These are phyloP conservation scores for Exutisphaerella laricina DNA, from an alignment of 2,329 filamentous ascomycete species.

Conservation along the genomic window DNA sequence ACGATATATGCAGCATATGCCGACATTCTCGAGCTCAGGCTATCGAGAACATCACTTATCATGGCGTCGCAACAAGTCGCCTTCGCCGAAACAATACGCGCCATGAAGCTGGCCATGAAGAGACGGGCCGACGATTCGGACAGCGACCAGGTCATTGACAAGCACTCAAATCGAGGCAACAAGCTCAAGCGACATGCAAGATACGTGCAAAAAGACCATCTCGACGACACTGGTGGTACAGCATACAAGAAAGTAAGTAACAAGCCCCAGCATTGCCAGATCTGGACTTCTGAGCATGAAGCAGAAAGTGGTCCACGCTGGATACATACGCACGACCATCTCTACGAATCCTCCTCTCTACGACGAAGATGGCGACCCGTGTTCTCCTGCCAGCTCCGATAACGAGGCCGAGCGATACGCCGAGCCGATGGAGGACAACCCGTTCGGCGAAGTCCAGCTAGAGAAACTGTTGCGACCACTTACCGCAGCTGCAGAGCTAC, in stretches of 20 bases:
- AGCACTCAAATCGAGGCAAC: slow-evolving; percentile 67
- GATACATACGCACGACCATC: slow-evolving; percentile 66
- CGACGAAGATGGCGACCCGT: slow-evolving; percentile 64
- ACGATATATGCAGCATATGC: too few species aligned
- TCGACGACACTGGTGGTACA: slow-evolving; percentile 59
- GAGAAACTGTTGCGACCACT: slow-evolving; percentile 62
- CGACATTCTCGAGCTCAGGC: too few species aligned
- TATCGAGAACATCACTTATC: not conserved
- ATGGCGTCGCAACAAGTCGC: slow-evolving; percentile 54
- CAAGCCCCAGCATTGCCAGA: not conserved
- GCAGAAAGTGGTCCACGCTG: slow-evolving; percentile 67
- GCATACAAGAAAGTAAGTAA: slow-evolving; percentile 59
- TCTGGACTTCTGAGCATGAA: slow-evolving; percentile 19
- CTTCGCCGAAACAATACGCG: slow-evolving; percentile 61
- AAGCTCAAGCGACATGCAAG: slow-evolving; percentile 72
- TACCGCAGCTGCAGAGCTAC: slow-evolving; percentile 67
- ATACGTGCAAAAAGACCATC: slow-evolving; percentile 64
- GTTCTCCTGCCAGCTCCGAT: slow-evolving; percentile 23
- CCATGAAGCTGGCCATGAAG: slow-evolving; percentile 63
- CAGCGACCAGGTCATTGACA: slow-evolving; percentile 66
- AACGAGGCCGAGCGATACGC: slow-evolving; percentile 61
- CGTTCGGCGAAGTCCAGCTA: slow-evolving; percentile 55
- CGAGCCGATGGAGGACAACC: slow-evolving; percentile 62
- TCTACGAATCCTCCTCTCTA: slow-evolving; percentile 65
- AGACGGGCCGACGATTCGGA: slow-evolving; percentile 64